phyloP scores from a whole-genome alignment of 345 rosid species.

The rapeseed (Brassica napus) region Da-Ae NC_063448.1:1044001-1044500 shows the following conservation, averaged over 20 bases:
- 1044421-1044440: background rate
- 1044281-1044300: background rate
- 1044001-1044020: too few species aligned
- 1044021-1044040: too few species aligned
- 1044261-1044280: background rate
- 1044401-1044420: background rate
- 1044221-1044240: constrained; percentile 2
- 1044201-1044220: background rate
- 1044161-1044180: background rate
- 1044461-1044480: background rate
- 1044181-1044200: background rate
- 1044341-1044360: background rate
- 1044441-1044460: background rate
- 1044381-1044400: background rate
- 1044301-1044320: background rate
- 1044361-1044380: background rate
- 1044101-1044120: too few species aligned
- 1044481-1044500: background rate
- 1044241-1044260: background rate
- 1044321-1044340: background rate
- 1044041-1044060: too few species aligned
- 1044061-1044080: too few species aligned
- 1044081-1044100: too few species aligned
- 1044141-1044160: too few species aligned
- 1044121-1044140: too few species aligned